A percentile compares a stretch with the other conserved stretches of the same genome.
phyloP scores from a whole-genome alignment of 768 basidiomycete genomes.

The Kwoniella heveanensis region DNA sequence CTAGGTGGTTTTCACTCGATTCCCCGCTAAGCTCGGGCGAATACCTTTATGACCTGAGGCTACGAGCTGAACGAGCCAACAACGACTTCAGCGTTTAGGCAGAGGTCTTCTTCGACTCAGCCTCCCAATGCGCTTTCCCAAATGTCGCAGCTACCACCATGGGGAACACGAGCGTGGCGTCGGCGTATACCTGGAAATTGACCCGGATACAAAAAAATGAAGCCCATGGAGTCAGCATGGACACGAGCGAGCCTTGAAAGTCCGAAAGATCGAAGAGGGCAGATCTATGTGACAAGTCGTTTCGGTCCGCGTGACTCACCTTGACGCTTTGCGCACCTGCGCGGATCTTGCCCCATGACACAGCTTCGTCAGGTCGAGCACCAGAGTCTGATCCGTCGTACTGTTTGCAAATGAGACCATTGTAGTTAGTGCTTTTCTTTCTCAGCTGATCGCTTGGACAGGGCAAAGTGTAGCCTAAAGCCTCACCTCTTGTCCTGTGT shows the following conservation, averaged over 20 bases:
- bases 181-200: slow-evolving; percentile 74
- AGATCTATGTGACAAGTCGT: too few species aligned
- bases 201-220: too few species aligned
- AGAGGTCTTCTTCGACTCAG: slow-evolving; percentile 19
- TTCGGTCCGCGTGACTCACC: slow-evolving; percentile 46
- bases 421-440: too few species aligned
- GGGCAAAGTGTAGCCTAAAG: too few species aligned
- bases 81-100: neutral
- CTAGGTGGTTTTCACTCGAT: too few species aligned
- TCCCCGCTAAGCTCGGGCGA: too few species aligned
- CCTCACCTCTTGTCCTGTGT: slow-evolving; percentile 86
- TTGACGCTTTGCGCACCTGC: slow-evolving; percentile 63
- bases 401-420: too few species aligned
- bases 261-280: too few species aligned
- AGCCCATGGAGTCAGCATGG: slow-evolving; percentile 14
- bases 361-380: slow-evolving; percentile 93
- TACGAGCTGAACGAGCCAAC: too few species aligned
- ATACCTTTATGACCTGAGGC: too few species aligned
- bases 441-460: too few species aligned
- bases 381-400: slow-evolving; percentile 99
- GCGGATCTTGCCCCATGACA: slow-evolving; percentile 98
- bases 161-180: slow-evolving; percentile 94
- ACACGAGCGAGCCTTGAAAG: too few species aligned
- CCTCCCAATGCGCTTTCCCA: slow-evolving; percentile 61
- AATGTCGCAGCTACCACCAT: slow-evolving; percentile 93